A percentile compares a stretch with the other conserved stretches of the same genome.
Conservation (phyloP, 2,329 filamentous ascomycete genomes). For the Arachnopeziza araneosa region DNA sequence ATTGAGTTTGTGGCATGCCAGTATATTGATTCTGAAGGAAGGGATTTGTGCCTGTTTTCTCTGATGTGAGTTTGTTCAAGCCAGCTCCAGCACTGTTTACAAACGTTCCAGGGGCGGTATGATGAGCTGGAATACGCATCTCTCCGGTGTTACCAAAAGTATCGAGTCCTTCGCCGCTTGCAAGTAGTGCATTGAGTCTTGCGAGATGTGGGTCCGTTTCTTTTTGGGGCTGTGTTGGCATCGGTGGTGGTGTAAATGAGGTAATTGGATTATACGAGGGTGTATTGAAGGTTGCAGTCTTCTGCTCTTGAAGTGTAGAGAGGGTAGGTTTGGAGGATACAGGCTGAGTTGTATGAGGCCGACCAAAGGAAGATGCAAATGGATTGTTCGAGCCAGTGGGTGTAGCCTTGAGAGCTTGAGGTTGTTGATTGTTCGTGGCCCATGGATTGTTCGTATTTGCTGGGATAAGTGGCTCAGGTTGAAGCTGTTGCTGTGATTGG, state of each 20-base stretch:
- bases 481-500: conserved; percentile 44
- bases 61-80: conserved; percentile 57
- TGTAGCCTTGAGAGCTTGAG: conserved; percentile 67
- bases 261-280: conserved; percentile 46
- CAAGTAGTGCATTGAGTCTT: conserved; percentile 79
- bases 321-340: conserved; percentile 58
- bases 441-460: conserved; percentile 93
- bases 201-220: conserved; percentile 60
- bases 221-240: conserved; percentile 32
- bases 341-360: conserved; percentile 49
- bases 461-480: conserved; percentile 57
- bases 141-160: conserved; percentile 98
- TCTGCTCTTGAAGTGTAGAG: conserved; percentile 75
- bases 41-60: conserved; percentile 71
- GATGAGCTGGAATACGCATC: conserved; percentile 88
- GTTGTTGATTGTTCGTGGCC: conserved; percentile 58
- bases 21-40: conserved; percentile 83
- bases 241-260: conserved; percentile 37
- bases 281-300: conserved; percentile 52
- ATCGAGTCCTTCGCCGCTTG: conserved; percentile 86
- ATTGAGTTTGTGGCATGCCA: conserved; percentile 60
- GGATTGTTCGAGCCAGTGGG: conserved; percentile 97
- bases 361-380: conserved; percentile 72
- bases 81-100: conserved; percentile 90
- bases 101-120: conserved; percentile 93